Conservation (phyloP, 2,329 filamentous ascomycete genomes). For the Colletotrichum australisinense region DNA sequence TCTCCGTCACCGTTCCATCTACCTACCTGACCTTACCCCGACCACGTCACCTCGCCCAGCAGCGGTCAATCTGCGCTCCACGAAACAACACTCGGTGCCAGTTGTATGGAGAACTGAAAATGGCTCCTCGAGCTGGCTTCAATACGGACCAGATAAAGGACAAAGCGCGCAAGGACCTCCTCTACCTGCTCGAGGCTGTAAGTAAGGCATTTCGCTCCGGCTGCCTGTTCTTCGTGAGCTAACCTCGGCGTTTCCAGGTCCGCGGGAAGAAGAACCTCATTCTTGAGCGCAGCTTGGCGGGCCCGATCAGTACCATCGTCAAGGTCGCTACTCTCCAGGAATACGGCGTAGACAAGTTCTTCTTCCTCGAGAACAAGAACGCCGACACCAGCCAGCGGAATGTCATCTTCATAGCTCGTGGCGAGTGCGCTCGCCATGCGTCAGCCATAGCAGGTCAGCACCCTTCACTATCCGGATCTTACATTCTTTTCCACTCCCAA, state of each 20-base stretch:
- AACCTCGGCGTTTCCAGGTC: slow-evolving; percentile 67
- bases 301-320: slow-evolving; percentile 89
- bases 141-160: slow-evolving; percentile 81
- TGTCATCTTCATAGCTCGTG: slow-evolving; percentile 91
- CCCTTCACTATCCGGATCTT: background rate
- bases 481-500: background rate
- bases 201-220: slow-evolving; percentile 55
- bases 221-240: slow-evolving; percentile 15
- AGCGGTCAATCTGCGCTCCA: slow-evolving; percentile 27
- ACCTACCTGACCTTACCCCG: background rate
- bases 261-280: slow-evolving; percentile 99
- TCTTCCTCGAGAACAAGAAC: slow-evolving; percentile 95
- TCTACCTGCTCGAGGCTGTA: slow-evolving; percentile 94
- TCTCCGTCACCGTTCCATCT: background rate
- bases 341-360: slow-evolving; percentile 97
- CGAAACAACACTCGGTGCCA: slow-evolving; percentile 1
- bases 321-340: slow-evolving; percentile 96
- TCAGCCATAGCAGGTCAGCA: slow-evolving; percentile 87
- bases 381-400: slow-evolving; percentile 95
- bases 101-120: slow-evolving; percentile 65
- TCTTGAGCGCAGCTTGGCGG: slow-evolving; percentile 89
- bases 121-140: slow-evolving; percentile 79
- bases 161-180: slow-evolving; percentile 87
- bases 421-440: slow-evolving; percentile 87
- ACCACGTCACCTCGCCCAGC: slow-evolving; percentile 11